Conservation (phyloP, 768 basidiomycete species). For the Suillus ampliporus region DNA sequence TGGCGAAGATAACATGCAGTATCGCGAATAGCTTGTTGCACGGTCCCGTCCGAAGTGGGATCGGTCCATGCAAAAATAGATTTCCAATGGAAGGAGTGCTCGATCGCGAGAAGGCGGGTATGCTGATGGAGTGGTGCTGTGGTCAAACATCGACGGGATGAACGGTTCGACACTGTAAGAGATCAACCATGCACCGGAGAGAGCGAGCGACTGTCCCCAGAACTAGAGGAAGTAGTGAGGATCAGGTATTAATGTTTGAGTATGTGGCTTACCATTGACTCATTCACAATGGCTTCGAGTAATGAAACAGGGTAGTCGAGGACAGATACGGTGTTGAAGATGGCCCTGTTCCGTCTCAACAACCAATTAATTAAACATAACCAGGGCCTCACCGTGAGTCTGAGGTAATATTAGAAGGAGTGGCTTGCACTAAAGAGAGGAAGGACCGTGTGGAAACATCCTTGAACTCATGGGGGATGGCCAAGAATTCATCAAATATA, state of each 20-base stretch:
- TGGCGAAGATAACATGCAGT: too few species aligned
- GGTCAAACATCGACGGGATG: slow-evolving; percentile 45
- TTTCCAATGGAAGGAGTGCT: slow-evolving; percentile 49
- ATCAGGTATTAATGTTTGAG: neutral
- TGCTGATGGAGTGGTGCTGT: too few species aligned
- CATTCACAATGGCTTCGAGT: too few species aligned
- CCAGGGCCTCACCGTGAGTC: slow-evolving; percentile 29
- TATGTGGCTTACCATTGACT: slow-evolving; percentile 26
- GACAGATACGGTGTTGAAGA: slow-evolving; percentile 31
- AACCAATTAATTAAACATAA: slow-evolving; percentile 5
- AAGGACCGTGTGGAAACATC: slow-evolving; percentile 27
- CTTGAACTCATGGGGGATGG: slow-evolving; percentile 10
- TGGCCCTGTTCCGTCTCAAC: slow-evolving; percentile 17
- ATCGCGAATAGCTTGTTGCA: too few species aligned
- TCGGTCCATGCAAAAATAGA: slow-evolving; percentile 54
- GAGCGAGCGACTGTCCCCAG: too few species aligned
- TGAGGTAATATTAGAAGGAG: slow-evolving; percentile 21
- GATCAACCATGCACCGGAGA: slow-evolving; percentile 2
- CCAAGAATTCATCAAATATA: slow-evolving; percentile 34
- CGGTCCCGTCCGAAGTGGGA: too few species aligned
- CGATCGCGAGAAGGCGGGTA: slow-evolving; percentile 49
- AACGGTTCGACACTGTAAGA: slow-evolving; percentile 53
- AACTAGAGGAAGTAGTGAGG: slow-evolving; percentile 11
- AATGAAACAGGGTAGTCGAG: slow-evolving; percentile 22
- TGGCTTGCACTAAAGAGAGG: slow-evolving; percentile 30